Base-by-base conservation (phyloP, 306 rosid genomes). In the Albizia julibrissin region DNA sequence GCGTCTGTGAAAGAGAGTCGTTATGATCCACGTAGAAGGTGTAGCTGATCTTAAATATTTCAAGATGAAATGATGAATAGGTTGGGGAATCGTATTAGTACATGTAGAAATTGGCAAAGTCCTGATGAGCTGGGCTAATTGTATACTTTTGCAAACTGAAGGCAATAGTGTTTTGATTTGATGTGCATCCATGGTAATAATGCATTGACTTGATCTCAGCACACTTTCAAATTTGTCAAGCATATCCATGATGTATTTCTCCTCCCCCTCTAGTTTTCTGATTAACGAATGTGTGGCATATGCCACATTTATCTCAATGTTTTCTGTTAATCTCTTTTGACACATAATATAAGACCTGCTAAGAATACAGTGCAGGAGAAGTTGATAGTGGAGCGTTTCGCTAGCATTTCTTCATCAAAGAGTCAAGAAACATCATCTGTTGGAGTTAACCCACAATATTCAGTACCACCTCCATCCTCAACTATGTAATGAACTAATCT, bases 331-430 rank as follows among this genome's bases (percentile, higher is more conserved):
- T 66, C 42, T 56, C 72, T 40, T 69, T 18, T 61, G 77, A 74
- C 11, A 15, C 70, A 19, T 44, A 64, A 69, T 24, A 24, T 88
- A 78, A 85, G 62, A 69, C 49, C 29, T 75, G 78, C 27, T 77
- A 72, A 9, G 73, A 33, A 72, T 83, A 81, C 88, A 83, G 85
- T 76, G 90, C 86, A 75, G 89, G 90, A 77, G 77, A 92, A 82
- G 89, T 77, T 84, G 81, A 73, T 37, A 73, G 69, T 43, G 83
- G 80, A 76, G 26, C 84, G 18, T 46, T 95, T 95, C 81, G 97
- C 98, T 8, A 87, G 96, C 83, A 83, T 93, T 83, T 89, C 97
- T 87, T 91, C 95, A 64, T 89, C 98, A 46, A 90, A 67, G 37
- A 81, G 77, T 82, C 84, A 84, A 78, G 92, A 86, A 76, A 86